phyloP scores from a whole-genome alignment of 345 rosid species.

The Zanthoxylum bungeanum region DNA sequence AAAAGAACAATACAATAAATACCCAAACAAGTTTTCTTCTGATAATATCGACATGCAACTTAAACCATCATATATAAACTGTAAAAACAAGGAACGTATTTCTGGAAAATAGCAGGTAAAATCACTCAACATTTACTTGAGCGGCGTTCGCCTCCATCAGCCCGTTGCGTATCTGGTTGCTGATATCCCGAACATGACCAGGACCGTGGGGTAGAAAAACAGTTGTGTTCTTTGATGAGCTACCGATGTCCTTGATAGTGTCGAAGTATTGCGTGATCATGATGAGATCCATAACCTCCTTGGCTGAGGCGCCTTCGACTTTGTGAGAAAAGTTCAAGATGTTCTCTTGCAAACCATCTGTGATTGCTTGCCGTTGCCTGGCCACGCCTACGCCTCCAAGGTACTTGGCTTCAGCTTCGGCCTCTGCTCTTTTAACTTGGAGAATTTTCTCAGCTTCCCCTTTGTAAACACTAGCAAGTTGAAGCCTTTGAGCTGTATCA shows the following conservation, averaged over 20 bases:
- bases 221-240: slow-evolving; percentile 89
- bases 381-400: slow-evolving; percentile 98
- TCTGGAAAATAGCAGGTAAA: background rate
- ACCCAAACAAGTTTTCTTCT: no score
- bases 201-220: slow-evolving; percentile 98
- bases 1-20: background rate
- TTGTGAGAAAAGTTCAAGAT: slow-evolving; percentile 87
- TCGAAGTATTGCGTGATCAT: slow-evolving; percentile 98
- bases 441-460: slow-evolving; percentile 98
- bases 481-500: slow-evolving; percentile 89
- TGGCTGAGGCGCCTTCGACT: slow-evolving; percentile 85
- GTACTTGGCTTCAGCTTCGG: slow-evolving; percentile 94
- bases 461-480: slow-evolving; percentile 97
- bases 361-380: slow-evolving; percentile 96
- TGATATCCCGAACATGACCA: slow-evolving; percentile 85
- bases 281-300: slow-evolving; percentile 97
- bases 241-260: slow-evolving; percentile 89
- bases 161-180: slow-evolving; percentile 87
- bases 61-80: background rate
- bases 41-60: background rate
- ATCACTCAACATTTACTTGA: slow-evolving; percentile 25
- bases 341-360: slow-evolving; percentile 94
- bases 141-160: slow-evolving; percentile 81
- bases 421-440: slow-evolving; percentile 87
- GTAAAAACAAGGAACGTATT: background rate